These are phyloP conservation scores for Trichoderma lentiforme DNA, from an alignment of 2,329 filamentous ascomycete species.

Conservation along the genomic window DNA sequence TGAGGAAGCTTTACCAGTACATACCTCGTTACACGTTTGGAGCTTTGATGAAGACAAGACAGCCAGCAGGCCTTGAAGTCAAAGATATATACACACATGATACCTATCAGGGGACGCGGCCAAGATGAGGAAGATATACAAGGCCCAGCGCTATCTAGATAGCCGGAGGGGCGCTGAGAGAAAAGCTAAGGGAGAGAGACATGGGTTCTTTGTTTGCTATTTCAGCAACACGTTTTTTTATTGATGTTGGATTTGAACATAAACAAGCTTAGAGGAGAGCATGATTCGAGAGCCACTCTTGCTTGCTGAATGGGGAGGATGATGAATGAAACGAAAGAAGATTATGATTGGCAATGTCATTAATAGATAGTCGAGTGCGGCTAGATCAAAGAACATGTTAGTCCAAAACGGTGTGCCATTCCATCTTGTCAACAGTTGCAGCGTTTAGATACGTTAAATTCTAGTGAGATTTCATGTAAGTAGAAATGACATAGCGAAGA, in stretches of 20 bases:
- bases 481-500: background rate
- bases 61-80: background rate
- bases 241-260: conserved; percentile 12
- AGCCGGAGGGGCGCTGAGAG: background rate
- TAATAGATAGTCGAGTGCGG: conserved; percentile 25
- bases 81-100: conserved; percentile 15
- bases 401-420: background rate
- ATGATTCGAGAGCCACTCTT: conserved; percentile 1
- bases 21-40: background rate
- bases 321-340: conserved; percentile 21
- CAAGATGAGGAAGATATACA: conserved; percentile 5
- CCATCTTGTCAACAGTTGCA: background rate
- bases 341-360: conserved; percentile 23
- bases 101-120: conserved; percentile 5
- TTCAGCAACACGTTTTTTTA: background rate
- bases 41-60: conserved; percentile 20
- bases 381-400: conserved; percentile 17
- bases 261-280: background rate
- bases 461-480: background rate
- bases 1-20: background rate
- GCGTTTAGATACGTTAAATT: too few species aligned
- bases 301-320: conserved; percentile 17
- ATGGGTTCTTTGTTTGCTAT: background rate
- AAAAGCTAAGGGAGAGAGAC: background rate
- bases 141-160: conserved; percentile 5